Evolutionary conservation across 805 yeast species (phyloP).

Genomic region (Metschnikowia arizonensis): DNA sequence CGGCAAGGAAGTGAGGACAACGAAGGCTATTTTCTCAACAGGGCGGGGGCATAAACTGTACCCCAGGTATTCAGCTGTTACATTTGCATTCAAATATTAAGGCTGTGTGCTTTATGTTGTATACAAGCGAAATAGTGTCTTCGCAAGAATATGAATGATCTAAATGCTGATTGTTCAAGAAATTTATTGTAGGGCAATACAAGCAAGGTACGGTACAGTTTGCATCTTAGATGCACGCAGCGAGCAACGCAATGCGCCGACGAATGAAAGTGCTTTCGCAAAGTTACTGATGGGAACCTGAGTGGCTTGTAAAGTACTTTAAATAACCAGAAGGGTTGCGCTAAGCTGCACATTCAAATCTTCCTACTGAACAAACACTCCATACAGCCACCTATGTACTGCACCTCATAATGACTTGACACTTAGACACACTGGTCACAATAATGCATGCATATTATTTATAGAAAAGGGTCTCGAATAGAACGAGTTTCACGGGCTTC

Average conservation of each 20-base stretch:
- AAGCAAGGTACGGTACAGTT: neutral
- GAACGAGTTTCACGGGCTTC: neutral
- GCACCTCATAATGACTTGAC: neutral
- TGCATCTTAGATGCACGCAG: constrained; percentile 1
- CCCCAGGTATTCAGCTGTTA: too few species aligned
- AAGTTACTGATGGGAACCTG: neutral
- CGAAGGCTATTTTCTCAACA: neutral
- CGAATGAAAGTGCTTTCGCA: neutral
- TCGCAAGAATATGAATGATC: neutral
- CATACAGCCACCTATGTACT: neutral
- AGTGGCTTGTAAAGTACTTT: neutral
- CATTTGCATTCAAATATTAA: too few species aligned
- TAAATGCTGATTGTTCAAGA: neutral
- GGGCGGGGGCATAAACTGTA: neutral
- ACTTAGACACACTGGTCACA: neutral
- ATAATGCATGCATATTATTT: neutral
- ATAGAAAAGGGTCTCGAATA: neutral
- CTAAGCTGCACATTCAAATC: neutral
- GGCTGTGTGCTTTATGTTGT: too few species aligned
- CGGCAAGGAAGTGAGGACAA: neutral
- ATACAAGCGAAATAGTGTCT: too few species aligned
- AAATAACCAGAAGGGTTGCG: neutral
- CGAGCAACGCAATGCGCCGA: neutral
- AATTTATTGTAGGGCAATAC: neutral
- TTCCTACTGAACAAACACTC: neutral